Evolutionary conservation across 768 basidiomycete species (phyloP), one percentile per base, ranked within the genome.

Genomic region (Nevesoporus exiguus): DNA sequence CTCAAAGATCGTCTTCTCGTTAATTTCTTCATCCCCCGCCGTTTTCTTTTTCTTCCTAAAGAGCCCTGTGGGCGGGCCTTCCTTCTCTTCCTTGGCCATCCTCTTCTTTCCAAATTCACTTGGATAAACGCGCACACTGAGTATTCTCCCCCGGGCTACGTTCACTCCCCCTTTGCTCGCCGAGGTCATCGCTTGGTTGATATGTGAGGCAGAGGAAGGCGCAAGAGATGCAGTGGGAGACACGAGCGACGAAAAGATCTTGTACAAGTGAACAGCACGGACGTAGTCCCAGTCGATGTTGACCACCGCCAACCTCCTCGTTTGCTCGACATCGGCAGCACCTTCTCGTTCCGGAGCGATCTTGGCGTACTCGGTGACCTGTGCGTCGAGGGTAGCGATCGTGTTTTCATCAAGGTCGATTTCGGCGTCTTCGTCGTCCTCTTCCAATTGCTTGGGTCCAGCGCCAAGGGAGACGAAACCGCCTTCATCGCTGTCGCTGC

Each of bases 261-360:
- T 87, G 67, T 96, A 96, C 71, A 90, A 95, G 67, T 98, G 94
- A 19, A 74, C 74, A 19, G 39, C 39, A 19, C 39, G 39, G 4
- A 40, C 39, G 11, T 98, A 82, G 69, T 98, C 97, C 97, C 97
- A 99, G 72, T 99, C 97, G 48, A 98, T 81, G 68, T 98, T 98
- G 59, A 98, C 96, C 42, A 88, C 81, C 0, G 96, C 97, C 7
- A 99, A 67, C 22, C 96, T 80, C 51, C 74, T 78, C 2, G 93
- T 93, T 10, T 63, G 69, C 44, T 75, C 69, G 10, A 75, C 70
- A 9, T 73, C 77, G 2, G 74, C 60, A 68, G 5, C 65, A 64
- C 70, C 73, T 3, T 76, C 74, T 22, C 78, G 77, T 10, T 77
- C 76, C 49, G 82, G 79, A 3, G 73, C 68, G 19, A 67, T 63